phyloP scores from a whole-genome alignment of 768 basidiomycete species.

The Obba rivulosa region DNA sequence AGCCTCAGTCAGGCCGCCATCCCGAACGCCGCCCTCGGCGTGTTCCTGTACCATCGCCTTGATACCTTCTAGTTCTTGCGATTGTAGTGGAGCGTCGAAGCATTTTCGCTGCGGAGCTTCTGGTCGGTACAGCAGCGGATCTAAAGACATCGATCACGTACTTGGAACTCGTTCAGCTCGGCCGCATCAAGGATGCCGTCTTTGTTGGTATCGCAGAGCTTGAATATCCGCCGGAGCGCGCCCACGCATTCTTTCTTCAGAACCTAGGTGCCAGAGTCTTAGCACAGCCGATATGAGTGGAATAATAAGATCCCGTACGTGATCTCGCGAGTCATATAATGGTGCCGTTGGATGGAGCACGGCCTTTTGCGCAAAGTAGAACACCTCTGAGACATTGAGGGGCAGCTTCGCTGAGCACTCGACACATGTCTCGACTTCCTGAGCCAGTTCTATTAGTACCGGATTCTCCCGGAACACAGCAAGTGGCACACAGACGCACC shows the following conservation, averaged over 20 bases:
- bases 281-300: background rate
- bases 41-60: slow-evolving; percentile 84
- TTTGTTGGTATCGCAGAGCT: slow-evolving; percentile 91
- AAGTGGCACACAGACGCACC: slow-evolving; percentile 34
- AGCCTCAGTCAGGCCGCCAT: slow-evolving; percentile 81
- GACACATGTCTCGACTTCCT: slow-evolving; percentile 99
- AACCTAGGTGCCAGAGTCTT: slow-evolving; percentile 43
- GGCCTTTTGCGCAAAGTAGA: slow-evolving; percentile 98
- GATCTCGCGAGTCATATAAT: slow-evolving; percentile 92
- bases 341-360: slow-evolving; percentile 96
- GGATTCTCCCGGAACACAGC: background rate
- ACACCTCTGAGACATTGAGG: slow-evolving; percentile 92
- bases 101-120: slow-evolving; percentile 70
- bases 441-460: slow-evolving; percentile 3
- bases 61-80: slow-evolving; percentile 95
- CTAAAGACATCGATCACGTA: slow-evolving; percentile 29
- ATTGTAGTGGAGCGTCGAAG: slow-evolving; percentile 88
- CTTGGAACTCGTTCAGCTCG: slow-evolving; percentile 97
- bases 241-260: slow-evolving; percentile 89
- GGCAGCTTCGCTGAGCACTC: slow-evolving; percentile 93
- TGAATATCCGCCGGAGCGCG: slow-evolving; percentile 91
- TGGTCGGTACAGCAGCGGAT: background rate
- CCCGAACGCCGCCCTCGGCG: slow-evolving; percentile 67
- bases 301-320: slow-evolving; percentile 44
- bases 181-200: slow-evolving; percentile 86